Evolutionary conservation across 2,329 filamentous ascomycete species (phyloP).

Genomic region (Ampelomyces quisqualis): DNA sequence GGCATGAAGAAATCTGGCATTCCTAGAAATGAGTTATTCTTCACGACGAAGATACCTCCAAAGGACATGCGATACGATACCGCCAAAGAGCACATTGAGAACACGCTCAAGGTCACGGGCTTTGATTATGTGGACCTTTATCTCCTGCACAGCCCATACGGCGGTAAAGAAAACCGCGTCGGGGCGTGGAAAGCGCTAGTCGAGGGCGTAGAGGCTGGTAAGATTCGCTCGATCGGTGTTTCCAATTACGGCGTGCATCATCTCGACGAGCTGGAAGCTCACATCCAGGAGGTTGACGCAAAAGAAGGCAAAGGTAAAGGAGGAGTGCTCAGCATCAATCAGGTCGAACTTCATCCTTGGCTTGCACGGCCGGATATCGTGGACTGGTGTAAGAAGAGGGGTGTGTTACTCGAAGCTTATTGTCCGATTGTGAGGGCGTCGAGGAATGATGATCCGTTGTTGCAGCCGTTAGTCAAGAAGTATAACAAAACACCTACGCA

Average conservation of each 20-base stretch:
- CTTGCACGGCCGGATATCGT: constrained; percentile 76
- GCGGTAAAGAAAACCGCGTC: constrained; percentile 51
- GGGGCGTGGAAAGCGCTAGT: constrained; percentile 58
- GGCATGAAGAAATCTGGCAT: constrained; percentile 61
- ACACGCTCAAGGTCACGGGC: constrained; percentile 55
- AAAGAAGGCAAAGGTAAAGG: constrained; percentile 63
- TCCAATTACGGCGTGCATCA: constrained; percentile 59
- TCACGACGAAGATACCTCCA: constrained; percentile 70
- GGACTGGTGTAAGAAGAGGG: constrained; percentile 66
- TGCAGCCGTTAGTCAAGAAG: constrained; percentile 56
- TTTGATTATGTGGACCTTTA: constrained; percentile 69
- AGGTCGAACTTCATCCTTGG: constrained; percentile 87
- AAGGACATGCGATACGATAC: constrained; percentile 61
- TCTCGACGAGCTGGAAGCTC: constrained; percentile 55
- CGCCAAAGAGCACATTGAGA: constrained; percentile 60
- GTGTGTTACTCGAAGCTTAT: constrained; percentile 52
- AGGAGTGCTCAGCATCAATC: constrained; percentile 77
- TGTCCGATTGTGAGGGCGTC: constrained; percentile 48
- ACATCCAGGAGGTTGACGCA: constrained; percentile 63
- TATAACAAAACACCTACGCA: constrained; percentile 60
- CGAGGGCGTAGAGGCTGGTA: constrained; percentile 54
- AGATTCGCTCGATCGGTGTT: constrained; percentile 56
- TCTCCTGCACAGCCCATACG: constrained; percentile 57
- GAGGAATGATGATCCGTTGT: constrained; percentile 55
- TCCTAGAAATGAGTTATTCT: constrained; percentile 61